Percentiles rank a stretch among this genome's conserved stretches.
These are phyloP conservation scores for Podospora pseudoanserina DNA, from an alignment of 495 filamentous ascomycete species.

Conservation along the genomic window DNA sequence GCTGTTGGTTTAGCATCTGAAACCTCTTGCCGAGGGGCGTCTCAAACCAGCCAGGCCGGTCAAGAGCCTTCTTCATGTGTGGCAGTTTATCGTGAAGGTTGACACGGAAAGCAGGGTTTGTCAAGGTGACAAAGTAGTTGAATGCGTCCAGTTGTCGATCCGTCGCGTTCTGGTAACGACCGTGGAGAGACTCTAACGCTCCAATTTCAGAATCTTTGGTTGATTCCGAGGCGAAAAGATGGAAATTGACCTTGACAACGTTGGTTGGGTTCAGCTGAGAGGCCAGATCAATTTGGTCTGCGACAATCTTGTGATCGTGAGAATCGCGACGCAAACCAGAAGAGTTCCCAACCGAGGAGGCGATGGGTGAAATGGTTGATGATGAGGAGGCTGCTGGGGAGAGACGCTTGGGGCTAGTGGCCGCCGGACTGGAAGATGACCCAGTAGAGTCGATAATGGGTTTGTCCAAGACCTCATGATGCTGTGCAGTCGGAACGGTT, in stretches of 20 bases:
- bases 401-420: background rate
- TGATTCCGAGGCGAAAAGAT: background rate
- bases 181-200: background rate
- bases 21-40: conserved; percentile 3
- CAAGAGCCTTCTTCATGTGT: background rate
- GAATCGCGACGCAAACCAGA: background rate
- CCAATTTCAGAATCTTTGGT: background rate
- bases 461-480: background rate
- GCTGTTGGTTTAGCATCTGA: conserved; percentile 3
- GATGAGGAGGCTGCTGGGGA: background rate
- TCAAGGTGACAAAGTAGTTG: background rate
- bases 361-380: background rate
- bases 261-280: background rate
- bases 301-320: background rate
- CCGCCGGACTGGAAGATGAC: background rate
- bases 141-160: background rate
- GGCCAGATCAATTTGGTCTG: background rate
- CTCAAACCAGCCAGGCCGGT: background rate
- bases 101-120: background rate
- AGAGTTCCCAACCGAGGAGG: background rate
- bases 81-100: background rate
- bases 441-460: background rate
- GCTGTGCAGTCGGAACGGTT: background rate
- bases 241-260: background rate
- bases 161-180: background rate